Percentiles rank a stretch among this genome's conserved stretches.
Evolutionary conservation across 768 basidiomycete genomes (phyloP).

Genomic region (Obba rivulosa): DNA sequence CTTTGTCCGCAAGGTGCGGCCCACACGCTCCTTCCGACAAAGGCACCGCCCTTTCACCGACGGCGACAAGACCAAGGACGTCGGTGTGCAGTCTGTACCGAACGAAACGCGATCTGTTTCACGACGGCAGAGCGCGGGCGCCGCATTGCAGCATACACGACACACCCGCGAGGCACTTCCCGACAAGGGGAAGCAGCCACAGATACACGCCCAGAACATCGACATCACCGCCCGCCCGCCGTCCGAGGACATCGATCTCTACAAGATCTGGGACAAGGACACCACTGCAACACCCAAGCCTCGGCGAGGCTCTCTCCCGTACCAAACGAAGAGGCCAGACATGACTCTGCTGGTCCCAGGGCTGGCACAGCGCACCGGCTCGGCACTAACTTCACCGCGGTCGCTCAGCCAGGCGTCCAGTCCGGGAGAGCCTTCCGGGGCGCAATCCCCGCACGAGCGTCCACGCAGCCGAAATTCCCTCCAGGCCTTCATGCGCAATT

Average conservation of each 20-base stretch:
- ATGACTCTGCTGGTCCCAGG: constrained; percentile 17
- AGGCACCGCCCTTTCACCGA: constrained; percentile 4
- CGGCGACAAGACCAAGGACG: constrained; percentile 16
- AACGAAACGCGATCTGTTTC: constrained; percentile 6
- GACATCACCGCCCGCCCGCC: constrained; percentile 3
- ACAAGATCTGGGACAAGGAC: constrained; percentile 11
- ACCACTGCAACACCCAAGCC: constrained; percentile 2
- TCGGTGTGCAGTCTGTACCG: constrained; percentile 30
- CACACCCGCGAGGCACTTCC: constrained; percentile 20
- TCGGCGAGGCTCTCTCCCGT: constrained; percentile 28
- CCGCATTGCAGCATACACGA: constrained; percentile 10
- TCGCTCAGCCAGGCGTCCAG: constrained; percentile 20
- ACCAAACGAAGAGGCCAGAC: constrained; percentile 6
- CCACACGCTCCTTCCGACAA: constrained; percentile 25
- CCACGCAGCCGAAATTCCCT: constrained; percentile 17
- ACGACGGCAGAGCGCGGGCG: background rate
- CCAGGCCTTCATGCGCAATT: constrained; percentile 7
- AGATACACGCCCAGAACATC: constrained; percentile 3
- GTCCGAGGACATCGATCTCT: constrained; percentile 10
- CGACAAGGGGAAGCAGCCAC: constrained; percentile 25
- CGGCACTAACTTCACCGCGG: constrained; percentile 22
- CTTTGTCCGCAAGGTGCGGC: constrained; percentile 41
- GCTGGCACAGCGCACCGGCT: constrained; percentile 15
- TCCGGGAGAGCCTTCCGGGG: constrained; percentile 7
- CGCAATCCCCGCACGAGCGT: constrained; percentile 16